Conservation (phyloP, 1,139 yeast species). For the Yamadazyma sp. region DNA sequence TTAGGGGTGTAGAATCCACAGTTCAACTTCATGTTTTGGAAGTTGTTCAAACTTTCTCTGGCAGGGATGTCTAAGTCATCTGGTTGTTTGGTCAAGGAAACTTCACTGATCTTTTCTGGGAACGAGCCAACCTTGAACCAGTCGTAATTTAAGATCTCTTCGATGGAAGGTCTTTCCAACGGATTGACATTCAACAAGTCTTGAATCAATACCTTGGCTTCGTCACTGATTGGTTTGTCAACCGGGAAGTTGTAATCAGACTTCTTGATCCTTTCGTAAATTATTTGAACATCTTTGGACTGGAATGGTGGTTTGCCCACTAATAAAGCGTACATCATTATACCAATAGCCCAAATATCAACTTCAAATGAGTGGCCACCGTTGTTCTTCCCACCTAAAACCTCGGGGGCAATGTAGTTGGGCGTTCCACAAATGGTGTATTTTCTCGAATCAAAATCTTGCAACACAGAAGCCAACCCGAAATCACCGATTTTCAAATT, state of each 20-base stretch:
- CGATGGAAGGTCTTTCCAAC: constrained; percentile 73
- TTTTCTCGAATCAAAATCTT: constrained; percentile 66
- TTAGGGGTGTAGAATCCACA: constrained; percentile 63
- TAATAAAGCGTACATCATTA: constrained; percentile 88
- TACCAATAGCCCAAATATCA: constrained; percentile 96
- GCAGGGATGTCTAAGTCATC: constrained; percentile 60
- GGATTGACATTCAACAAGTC: constrained; percentile 81
- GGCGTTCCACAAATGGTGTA: constrained; percentile 98
- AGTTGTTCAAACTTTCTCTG: constrained; percentile 69
- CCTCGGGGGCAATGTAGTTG: constrained; percentile 97
- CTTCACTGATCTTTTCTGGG: constrained; percentile 69
- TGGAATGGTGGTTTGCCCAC: constrained; percentile 97
- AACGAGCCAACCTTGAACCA: constrained; percentile 80
- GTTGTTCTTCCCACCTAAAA: constrained; percentile 78
- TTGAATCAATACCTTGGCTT: constrained; percentile 69
- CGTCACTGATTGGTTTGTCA: constrained; percentile 66
- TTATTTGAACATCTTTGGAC: constrained; percentile 89
- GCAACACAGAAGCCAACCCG: constrained; percentile 89
- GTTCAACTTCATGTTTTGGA: constrained; percentile 61
- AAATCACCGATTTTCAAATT: constrained; percentile 94
- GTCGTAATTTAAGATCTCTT: constrained; percentile 75
- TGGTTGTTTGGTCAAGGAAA: constrained; percentile 57
- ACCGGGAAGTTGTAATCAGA: constrained; percentile 82
- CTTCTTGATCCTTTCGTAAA: constrained; percentile 86
- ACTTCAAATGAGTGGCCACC: constrained; percentile 89